Evolutionary conservation across 257 asterid species (phyloP).

Genomic region (Solanum peruvianum): DNA sequence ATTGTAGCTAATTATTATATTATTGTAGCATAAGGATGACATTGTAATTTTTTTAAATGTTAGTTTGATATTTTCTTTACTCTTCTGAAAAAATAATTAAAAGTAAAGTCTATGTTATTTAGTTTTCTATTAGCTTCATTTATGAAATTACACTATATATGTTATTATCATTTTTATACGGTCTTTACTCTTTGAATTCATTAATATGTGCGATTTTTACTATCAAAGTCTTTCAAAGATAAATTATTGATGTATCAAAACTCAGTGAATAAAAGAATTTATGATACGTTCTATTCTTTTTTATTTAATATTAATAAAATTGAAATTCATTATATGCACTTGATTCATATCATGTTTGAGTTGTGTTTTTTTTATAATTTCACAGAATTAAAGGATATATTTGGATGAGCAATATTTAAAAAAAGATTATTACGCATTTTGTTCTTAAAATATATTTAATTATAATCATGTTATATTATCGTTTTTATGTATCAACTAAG

Average conservation of each 20-base stretch:
- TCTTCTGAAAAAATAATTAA: neutral
- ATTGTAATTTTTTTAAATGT: neutral
- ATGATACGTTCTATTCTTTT: no score
- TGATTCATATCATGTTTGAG: neutral
- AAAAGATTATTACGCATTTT: neutral
- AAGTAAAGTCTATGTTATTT: no score
- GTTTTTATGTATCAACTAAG: no score
- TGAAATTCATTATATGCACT: neutral
- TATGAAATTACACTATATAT: no score
- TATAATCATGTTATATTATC: no score
- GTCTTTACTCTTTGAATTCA: neutral
- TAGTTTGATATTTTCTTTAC: neutral
- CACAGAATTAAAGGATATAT: neutral
- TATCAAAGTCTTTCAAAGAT: neutral
- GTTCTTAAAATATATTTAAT: neutral
- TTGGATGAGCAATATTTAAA: neutral
- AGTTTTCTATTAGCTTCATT: neutral
- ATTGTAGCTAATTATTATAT: neutral
- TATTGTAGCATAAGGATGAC: rapidly evolving
- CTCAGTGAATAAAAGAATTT: no score
- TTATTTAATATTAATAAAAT: no score
- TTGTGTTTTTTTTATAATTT: neutral
- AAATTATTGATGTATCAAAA: no score
- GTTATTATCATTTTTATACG: no score
- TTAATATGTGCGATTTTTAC: neutral